Evolutionary conservation across 176 grass and related monocot genomes (phyloP).

Genomic region (Zizania latifolia): DNA sequence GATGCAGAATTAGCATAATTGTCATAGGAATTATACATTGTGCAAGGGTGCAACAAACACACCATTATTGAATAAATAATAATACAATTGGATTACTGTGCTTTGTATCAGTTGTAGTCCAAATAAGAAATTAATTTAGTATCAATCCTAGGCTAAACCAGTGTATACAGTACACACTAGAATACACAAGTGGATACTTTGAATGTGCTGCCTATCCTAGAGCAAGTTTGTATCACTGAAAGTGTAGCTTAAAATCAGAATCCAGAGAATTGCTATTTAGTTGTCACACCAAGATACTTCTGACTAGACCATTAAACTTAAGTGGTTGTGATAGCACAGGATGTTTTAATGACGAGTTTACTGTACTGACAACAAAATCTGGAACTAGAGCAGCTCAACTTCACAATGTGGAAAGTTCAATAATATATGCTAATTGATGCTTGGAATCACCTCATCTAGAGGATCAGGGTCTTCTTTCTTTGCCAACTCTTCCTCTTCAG

Average conservation of each 20-base stretch:
- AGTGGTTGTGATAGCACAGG: background rate
- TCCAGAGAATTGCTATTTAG: background rate
- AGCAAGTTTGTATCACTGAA: background rate
- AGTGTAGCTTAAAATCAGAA: background rate
- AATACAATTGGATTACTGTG: background rate
- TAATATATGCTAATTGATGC: slow-evolving; percentile 12
- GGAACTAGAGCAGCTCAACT: slow-evolving; percentile 14
- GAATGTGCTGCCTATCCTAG: background rate
- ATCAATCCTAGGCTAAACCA: background rate
- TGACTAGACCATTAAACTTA: background rate
- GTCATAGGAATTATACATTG: background rate
- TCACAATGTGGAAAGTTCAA: background rate
- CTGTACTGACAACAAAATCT: background rate
- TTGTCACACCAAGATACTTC: background rate
- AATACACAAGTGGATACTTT: background rate
- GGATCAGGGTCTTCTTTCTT: slow-evolving; percentile 65
- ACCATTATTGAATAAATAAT: background rate
- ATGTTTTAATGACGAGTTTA: slow-evolving; percentile 12
- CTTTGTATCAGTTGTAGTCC: background rate
- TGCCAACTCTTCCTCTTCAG: slow-evolving; percentile 93
- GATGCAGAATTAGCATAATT: slow-evolving; percentile 2
- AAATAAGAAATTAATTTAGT: background rate
- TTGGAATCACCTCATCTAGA: slow-evolving; percentile 54
- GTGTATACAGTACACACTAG: background rate
- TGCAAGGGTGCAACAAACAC: background rate